Base-by-base conservation (phyloP, 169 alveolate species). In the Cryptosporidium parvum region DNA sequence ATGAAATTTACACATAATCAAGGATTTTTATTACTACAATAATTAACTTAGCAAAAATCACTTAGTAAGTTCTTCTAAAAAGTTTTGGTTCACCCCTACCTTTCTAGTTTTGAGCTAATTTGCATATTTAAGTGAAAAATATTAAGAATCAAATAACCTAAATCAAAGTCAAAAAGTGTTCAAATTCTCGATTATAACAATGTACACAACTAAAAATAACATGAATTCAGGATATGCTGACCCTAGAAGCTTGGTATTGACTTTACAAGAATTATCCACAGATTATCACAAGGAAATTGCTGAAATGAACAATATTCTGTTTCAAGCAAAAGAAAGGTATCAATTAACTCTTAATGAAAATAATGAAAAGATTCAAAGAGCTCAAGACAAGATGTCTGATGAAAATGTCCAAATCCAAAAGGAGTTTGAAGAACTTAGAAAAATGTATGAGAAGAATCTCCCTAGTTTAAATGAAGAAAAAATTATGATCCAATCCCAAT, bases 321-420 rank as follows among this genome's bases (percentile, higher is more conserved):
- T 61, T 16, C 75, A 75, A 44, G 86, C 86, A 1, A 75, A 75
- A 39, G 86, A 75, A 14, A 61, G 53, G n/a, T 75, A 75, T 59
- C 86, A 61, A 33, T 21, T 37, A 8, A 59, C 56, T 21, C 65
- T 75, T n/a, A 56, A 75, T n/a, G 58, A 59, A 59, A 75, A 75
- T 61, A 75, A 75, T 44, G 65, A 59, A 26, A 75, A 14, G 61
- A 75, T 75, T 56, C 86, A 75, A 35, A 61, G 45, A 23, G 86
- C 86, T 21, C 86, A 75, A 45, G 86, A 75, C 53, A n/a, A 56
- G 35, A 75, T 75, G 86, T 75, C 86, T 12, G 73, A 75, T 8
- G 86, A 75, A 44, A 75, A 61, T 44, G 35, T 3, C 0, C 59
- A 37, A 16, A 59, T 75, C 9, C 86, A 75, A 18, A 75, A 10